Evolutionary conservation across 305 asterid genomes (phyloP), one percentile per base, ranked within the genome.

Genomic region (Petunia hybrid): DNA sequence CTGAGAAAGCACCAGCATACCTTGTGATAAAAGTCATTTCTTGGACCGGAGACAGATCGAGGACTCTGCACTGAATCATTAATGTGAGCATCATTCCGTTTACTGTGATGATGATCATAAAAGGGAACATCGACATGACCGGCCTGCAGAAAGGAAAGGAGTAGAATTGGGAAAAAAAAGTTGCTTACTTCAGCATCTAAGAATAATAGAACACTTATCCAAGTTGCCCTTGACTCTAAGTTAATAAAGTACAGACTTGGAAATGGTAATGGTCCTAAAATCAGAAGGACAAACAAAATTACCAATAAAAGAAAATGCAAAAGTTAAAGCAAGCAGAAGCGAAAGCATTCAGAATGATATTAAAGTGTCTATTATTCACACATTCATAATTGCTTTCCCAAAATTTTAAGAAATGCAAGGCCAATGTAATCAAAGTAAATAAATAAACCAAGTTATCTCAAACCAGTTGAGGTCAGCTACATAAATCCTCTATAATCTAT

Each of bases 31-130:
- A 81, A 80, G 42, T 89, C 91, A 62, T 89, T 86, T 85, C 85
- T 92, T 65, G 89, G 89, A 80, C 92, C 91, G 77, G 94, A 87
- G 56, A 88, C 88, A 2, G 94, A 90, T 79, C 63, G 89, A 43
- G 94, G 97, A 81, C 90, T 91, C 63, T 88, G 89, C 38, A 79
- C 81, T 55, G 75, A 69, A 82, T 90, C 92, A 76, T 86, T 88
- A 4, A 82, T 83, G 0, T 89, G 84, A 56, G 89, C 86, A 66
- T 56, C 80, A 76, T 83, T 91, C 63, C 76, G 85, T 85, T 89
- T 88, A 80, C 88, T 85, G 40, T 78, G 85, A 73, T 80, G 78
- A 85, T 91, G 76, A 83, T 82, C 51, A 81, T 92, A 75, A 86
- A 63, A 46, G 87, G 84, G 77, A 79, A 82, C 84, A 82, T 91